Base-by-base conservation (phyloP, 768 basidiomycete species). In the Russula abietina region DNA sequence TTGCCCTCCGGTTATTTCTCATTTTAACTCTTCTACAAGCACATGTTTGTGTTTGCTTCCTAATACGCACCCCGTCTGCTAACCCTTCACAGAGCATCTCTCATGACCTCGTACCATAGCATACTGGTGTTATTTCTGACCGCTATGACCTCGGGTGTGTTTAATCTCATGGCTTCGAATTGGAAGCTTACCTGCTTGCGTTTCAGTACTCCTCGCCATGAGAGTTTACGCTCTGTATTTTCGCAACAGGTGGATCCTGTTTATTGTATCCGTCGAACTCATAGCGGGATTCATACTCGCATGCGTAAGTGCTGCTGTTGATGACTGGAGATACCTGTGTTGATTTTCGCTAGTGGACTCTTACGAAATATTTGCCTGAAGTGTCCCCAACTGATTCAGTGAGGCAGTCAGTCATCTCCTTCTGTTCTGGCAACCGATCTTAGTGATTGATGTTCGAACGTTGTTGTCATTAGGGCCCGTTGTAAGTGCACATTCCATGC, bases 211-310 rank as follows among this genome's bases (percentile, higher is more conserved):
- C 26, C 66, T 71, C 17, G 22, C 66, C 3, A 61, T 70, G 50
- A 67, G 71, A 12, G 69, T 69, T 19, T 71, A 69, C 22, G 70
- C 70, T 1, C 54, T 72, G 55, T 71, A 71, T 55, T 57, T 62
- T n/a, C 67, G 70, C 19, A 70, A 64, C n/a, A 62, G 48, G 24
- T 62, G 62, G 28, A 57, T 72, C 30, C 60, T 71, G 14, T 5
- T 1, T 12, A 9, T 71, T 4, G 52, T 57, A 28, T 32, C 61
- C 30, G 5, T 59, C 5, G 65, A 66, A 46, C 30, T 60, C 4
- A 61, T 62, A 28, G 45, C 38, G 0, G 50, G 22, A 17, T 11
- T 60, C 6, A 0, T 19, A 43, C 5, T 45, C 5, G 48, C 19
- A 53, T 46, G n/a, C 19, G 39, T 61, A 55, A 43, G 59, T 51